Evolutionary conservation across 2,329 filamentous ascomycete species (phyloP), one percentile per base, ranked within the genome.

Genomic region (Fusarium chlamydosporum): DNA sequence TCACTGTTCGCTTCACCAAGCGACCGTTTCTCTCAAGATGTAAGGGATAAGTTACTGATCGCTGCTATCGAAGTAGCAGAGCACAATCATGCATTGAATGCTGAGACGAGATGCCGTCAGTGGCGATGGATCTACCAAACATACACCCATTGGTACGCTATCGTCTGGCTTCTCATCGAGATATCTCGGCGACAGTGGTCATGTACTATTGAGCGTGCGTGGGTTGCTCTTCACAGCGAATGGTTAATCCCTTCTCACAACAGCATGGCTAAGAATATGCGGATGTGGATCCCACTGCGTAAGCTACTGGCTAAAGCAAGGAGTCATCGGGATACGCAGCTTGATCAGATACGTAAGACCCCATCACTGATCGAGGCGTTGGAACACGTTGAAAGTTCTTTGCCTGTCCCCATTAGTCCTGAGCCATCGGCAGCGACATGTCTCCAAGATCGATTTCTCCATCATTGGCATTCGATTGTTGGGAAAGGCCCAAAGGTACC

Each of bases 121-220:
- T 88, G 84, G 82, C 83, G 84, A 18, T 89, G 87, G 87, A 77
- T 87, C 7, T 88, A 86, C 74, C 84, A 87, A 68, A 86, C 85
- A 0, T 88, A 87, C 72, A 86, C 83, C 1, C 85, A 88, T 61
- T 89, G 86, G 85, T 82, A 88, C 66, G 85, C 86, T 6, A 82
- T 88, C 5, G 85, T 86, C 1, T 89, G 86, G 67, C 78, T 88
- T 1, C 70, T 89, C 29, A 79, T 88, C 13, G 84, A 88, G 69
- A 76, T 83, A 2, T 82, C 80, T 15, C 81, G 81, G 4, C 77
- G 82, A 0, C 78, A 80, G 3, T 84, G 82, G 82, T 82, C 82
- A 12, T 77, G 82, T 2, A 76, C 80, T 6, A 70, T 82, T 1
- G 84, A 86, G 65, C 76, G 83, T 3, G 82, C 80, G 1, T 86